Conservation (phyloP, 441 rosid species). For the Jatropha multifida region DNA sequence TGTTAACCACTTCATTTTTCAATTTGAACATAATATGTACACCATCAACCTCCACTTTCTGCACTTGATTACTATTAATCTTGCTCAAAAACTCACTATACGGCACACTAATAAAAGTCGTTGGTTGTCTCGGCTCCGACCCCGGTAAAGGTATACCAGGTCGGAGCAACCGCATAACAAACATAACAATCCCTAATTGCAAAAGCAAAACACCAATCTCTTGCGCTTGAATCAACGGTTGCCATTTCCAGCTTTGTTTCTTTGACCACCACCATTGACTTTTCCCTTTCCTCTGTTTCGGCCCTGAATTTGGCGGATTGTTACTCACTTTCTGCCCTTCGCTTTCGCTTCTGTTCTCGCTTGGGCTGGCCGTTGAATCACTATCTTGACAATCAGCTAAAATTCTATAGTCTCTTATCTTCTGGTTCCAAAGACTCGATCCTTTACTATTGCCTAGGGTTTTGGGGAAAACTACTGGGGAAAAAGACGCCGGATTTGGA, state of each 20-base stretch:
- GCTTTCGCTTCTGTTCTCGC: constrained; percentile 43
- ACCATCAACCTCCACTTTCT: constrained; percentile 92
- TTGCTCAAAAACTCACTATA: constrained; percentile 87
- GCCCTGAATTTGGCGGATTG: constrained; percentile 37
- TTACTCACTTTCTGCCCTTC: constrained; percentile 41
- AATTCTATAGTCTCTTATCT: constrained; percentile 34
- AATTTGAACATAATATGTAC: constrained; percentile 85
- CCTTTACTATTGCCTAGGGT: background rate
- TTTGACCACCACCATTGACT: constrained; percentile 71
- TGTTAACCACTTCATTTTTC: constrained; percentile 44
- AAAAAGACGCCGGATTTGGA: constrained; percentile 30
- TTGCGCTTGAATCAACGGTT: constrained; percentile 72
- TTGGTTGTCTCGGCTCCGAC: constrained; percentile 69
- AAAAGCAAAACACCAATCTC: constrained; percentile 72
- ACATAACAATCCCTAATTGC: constrained; percentile 80
- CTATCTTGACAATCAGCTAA: constrained; percentile 64
- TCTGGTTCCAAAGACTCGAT: constrained; percentile 29
- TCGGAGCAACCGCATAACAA: constrained; percentile 77
- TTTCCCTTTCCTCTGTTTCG: constrained; percentile 49
- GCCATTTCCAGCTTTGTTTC: constrained; percentile 73
- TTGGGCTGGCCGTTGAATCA: constrained; percentile 52
- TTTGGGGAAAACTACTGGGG: constrained; percentile 16
- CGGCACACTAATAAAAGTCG: constrained; percentile 69
- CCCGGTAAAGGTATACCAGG: constrained; percentile 83
- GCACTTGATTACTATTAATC: constrained; percentile 67